Evolutionary conservation across 306 rosid genomes (phyloP).

Genomic region (Nissolia schottii): DNA sequence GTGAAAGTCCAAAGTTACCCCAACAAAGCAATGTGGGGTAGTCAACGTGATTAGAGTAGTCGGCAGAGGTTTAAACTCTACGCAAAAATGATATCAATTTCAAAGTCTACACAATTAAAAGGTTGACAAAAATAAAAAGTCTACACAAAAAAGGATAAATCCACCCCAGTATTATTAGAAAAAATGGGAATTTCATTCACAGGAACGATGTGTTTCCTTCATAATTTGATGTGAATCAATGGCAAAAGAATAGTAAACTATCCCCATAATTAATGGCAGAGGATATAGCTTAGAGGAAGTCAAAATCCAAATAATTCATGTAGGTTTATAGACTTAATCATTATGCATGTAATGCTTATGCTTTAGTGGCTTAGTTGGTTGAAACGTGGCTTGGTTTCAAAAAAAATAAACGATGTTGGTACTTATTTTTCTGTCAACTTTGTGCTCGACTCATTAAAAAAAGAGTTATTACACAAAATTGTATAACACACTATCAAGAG

Average conservation of each 20-base stretch:
- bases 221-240: not conserved
- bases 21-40: conserved; percentile 29
- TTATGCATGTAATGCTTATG: not conserved
- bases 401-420: no score
- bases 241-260: not conserved
- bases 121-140: no score
- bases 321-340: not conserved
- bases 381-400: not conserved
- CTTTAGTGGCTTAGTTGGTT: conserved; percentile 9
- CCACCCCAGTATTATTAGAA: not conserved
- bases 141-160: not conserved
- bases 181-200: not conserved
- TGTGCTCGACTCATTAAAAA: no score
- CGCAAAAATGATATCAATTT: conserved; percentile 33
- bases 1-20: conserved; percentile 34
- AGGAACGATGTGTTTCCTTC: not conserved
- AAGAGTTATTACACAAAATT: no score
- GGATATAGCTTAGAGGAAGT: not conserved
- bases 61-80: conserved; percentile 57
- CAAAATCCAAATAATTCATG: not conserved
- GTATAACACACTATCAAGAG: no score
- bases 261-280: not conserved
- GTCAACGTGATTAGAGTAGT: conserved; percentile 42
- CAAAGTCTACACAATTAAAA: conserved; percentile 14
- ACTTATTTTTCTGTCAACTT: no score